Evolutionary conservation across 257 asterid genomes (phyloP).

Genomic region (Plantago ovata): DNA sequence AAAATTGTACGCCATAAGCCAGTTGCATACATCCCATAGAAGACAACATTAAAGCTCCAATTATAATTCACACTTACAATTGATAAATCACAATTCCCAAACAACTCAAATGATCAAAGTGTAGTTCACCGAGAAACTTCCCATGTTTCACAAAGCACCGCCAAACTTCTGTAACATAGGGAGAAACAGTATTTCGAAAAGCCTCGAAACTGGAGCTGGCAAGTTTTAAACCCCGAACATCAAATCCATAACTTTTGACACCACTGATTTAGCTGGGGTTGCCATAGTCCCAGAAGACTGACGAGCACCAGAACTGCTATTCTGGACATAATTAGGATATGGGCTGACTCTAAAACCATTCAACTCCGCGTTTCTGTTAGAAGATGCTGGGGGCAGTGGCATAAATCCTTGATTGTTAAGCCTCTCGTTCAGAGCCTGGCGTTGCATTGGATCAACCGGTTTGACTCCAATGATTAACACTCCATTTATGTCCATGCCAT

Average conservation of each 20-base stretch:
- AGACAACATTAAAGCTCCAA: neutral
- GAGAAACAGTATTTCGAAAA: neutral
- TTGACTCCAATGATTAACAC: conserved; percentile 92
- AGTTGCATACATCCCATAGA: too few relatives aligned
- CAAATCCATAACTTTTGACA: conserved; percentile 83
- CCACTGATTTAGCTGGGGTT: conserved; percentile 79
- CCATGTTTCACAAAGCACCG: conserved; percentile 16
- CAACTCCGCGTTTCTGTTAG: conserved; percentile 42
- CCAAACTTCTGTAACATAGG: neutral
- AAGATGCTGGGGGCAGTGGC: conserved; percentile 60
- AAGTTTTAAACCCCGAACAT: conserved; percentile 72
- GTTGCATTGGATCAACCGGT: conserved; percentile 80
- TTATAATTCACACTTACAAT: neutral
- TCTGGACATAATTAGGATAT: conserved; percentile 61
- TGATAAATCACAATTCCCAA: conserved; percentile 2
- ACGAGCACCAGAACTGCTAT: conserved; percentile 39
- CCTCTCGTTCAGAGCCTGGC: conserved; percentile 63
- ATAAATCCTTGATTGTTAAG: conserved; percentile 73
- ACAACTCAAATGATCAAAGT: conserved; percentile 3
- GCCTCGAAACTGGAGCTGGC: neutral
- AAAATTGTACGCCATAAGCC: too few relatives aligned
- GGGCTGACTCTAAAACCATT: conserved; percentile 53
- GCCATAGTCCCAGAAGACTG: conserved; percentile 74
- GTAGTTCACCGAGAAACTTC: conserved; percentile 10
- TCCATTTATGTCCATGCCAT: conserved; percentile 80